These are phyloP conservation scores for Zygosaccharomyces gambellarensis DNA, from an alignment of 805 yeast genomes.

Conservation along the genomic window DNA sequence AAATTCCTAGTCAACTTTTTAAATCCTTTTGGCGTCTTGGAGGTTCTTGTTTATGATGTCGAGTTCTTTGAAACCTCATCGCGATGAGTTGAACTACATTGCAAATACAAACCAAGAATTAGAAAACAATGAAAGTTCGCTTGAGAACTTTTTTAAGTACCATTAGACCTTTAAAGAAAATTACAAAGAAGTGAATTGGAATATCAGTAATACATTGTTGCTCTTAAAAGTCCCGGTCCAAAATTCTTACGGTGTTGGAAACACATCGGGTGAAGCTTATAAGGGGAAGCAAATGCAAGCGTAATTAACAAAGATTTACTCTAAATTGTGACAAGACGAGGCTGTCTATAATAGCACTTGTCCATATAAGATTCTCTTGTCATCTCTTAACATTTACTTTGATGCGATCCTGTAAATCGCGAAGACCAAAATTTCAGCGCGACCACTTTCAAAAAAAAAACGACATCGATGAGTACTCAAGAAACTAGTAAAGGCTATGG, in stretches of 20 bases:
- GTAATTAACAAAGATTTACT: too few species aligned
- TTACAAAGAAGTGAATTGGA: too few species aligned
- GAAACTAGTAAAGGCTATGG: slow-evolving; percentile 15
- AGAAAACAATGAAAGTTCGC: not conserved
- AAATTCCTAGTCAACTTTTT: not conserved
- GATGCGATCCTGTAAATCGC: not conserved
- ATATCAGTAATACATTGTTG: too few species aligned
- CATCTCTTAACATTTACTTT: not conserved
- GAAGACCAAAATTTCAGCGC: not conserved
- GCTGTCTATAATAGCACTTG: too few species aligned
- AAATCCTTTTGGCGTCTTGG: not conserved
- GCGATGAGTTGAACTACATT: not conserved
- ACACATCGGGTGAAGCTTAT: too few species aligned
- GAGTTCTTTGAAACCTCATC: not conserved
- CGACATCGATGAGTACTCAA: not conserved
- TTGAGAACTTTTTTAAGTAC: too few species aligned
- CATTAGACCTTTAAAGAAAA: too few species aligned
- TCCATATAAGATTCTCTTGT: not conserved
- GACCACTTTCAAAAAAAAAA: not conserved
- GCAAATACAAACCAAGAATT: not conserved
- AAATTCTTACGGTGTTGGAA: too few species aligned
- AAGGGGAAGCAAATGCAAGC: too few species aligned
- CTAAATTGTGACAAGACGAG: too few species aligned
- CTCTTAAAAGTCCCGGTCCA: too few species aligned
- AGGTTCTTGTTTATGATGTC: not conserved